Evolutionary conservation across 768 basidiomycete genomes (phyloP), one percentile per base, ranked within the genome.

Genomic region (Amanita phalloides): DNA sequence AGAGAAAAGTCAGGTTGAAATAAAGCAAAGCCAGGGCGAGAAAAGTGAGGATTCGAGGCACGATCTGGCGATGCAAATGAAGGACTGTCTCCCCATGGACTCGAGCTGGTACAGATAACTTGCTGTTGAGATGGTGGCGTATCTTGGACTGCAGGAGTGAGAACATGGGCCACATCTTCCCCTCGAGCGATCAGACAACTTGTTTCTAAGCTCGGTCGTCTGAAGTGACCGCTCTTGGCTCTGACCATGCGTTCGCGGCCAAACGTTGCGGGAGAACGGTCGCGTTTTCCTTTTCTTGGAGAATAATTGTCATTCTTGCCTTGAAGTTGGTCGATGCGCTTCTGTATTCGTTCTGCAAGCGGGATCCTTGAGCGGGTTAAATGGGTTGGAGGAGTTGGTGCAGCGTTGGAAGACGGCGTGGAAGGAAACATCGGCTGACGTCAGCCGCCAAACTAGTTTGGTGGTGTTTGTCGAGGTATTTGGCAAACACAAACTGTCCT

Each of bases 141-240:
- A 10, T 33, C 33, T 21, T 36, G 46, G 10, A 33, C 46, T 48
- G 36, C 8, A 21, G 9, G 33, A 10, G 38, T 38, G 13, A 21
- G 11, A 6, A 33, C 30, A 46, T 6, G 28, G 25, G 11, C 13
- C 10, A 32, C 32, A 36, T 45, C 44, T 26, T 37, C 51, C 10
- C 51, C 51, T 33, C 23, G 23, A 9, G 44, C 51, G 3, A 20
- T 33, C 32, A 52, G 35, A 30, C 51, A 52, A 17, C 23, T 45
- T 14, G n/a, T 20, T 25, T 52, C 51, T 36, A 45, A 38, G 25
- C 51, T 45, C 13, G 35, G 51, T 20, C 51, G 17, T n/a, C 44
- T 45, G 14, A 52, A 45, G 45, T 45, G 44, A 5, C 44, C 51
- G 14, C 51, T 52, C 21, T 10, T 45, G 30, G 51, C 51, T 35